These are phyloP conservation scores for Aspergillus hancockii DNA, from an alignment of 495 filamentous ascomycete species.

Conservation along the genomic window DNA sequence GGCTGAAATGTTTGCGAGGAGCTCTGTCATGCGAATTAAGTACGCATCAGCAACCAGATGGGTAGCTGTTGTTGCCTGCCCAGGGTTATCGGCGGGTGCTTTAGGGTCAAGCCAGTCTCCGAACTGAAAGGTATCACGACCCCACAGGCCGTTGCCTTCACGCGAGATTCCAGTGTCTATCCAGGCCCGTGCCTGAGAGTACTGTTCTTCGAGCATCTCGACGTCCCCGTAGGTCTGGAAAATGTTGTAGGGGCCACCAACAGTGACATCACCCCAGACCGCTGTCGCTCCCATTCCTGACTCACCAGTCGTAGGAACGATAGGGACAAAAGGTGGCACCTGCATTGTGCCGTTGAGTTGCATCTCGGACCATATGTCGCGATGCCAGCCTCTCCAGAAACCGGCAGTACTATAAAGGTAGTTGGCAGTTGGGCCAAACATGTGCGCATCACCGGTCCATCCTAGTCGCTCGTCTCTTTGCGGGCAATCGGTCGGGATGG, in stretches of 20 bases:
- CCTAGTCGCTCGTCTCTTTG: slow-evolving; percentile 58
- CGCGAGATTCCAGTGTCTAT: slow-evolving; percentile 44
- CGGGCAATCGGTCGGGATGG: slow-evolving; percentile 56
- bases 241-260: slow-evolving; percentile 45
- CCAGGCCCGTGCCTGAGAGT: slow-evolving; percentile 45
- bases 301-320: neutral
- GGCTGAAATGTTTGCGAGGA: slow-evolving; percentile 21
- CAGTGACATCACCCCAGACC: slow-evolving; percentile 49
- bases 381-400: slow-evolving; percentile 48
- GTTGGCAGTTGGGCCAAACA: slow-evolving; percentile 49
- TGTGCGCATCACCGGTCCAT: slow-evolving; percentile 56
- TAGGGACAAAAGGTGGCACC: neutral
- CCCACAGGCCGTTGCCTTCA: slow-evolving; percentile 38
- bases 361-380: slow-evolving; percentile 38
- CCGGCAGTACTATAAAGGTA: slow-evolving; percentile 52
- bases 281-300: slow-evolving; percentile 27
- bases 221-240: slow-evolving; percentile 46
- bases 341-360: slow-evolving; percentile 18
- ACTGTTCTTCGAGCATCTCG: slow-evolving; percentile 39
- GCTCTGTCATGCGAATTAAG: slow-evolving; percentile 46
- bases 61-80: slow-evolving; percentile 37
- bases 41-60: slow-evolving; percentile 53
- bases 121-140: slow-evolving; percentile 38
- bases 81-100: slow-evolving; percentile 43
- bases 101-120: slow-evolving; percentile 58